A percentile compares a stretch with the other conserved stretches of the same genome.
phyloP scores from a whole-genome alignment of 1,284 basidiomycete genomes.

The Pyrrhoderma lamaoense region DNA sequence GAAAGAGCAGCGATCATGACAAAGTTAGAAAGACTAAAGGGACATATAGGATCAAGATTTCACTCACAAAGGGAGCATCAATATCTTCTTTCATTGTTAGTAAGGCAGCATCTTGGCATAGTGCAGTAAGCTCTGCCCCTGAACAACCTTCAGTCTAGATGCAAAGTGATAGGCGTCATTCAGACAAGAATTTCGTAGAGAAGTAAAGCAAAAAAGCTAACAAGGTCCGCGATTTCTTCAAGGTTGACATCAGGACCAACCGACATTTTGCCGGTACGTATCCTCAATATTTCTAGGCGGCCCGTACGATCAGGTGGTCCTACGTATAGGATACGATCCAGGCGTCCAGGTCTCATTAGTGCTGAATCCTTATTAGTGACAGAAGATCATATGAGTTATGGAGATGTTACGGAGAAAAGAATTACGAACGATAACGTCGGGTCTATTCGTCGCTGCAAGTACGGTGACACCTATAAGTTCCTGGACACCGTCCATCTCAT shows the following conservation, averaged over 20 bases:
- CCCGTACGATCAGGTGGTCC: conserved; percentile 81
- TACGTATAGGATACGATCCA: conserved; percentile 95
- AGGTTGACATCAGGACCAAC: conserved; percentile 67
- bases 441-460: conserved; percentile 93
- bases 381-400: conserved; percentile 3
- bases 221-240: conserved; percentile 65
- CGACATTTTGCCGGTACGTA: conserved; percentile 76
- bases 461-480: conserved; percentile 89
- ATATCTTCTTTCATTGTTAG: conserved; percentile 85
- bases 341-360: conserved; percentile 87
- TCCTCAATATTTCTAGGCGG: conserved; percentile 78
- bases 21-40: background rate
- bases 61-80: conserved; percentile 63
- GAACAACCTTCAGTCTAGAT: conserved; percentile 88
- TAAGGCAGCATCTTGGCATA: conserved; percentile 96
- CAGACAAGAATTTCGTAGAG: conserved; percentile 1
- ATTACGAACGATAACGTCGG: conserved; percentile 76
- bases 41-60: background rate
- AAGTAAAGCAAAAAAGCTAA: conserved; percentile 31
- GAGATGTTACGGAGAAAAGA: background rate
- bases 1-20: background rate
- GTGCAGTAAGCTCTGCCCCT: conserved; percentile 86
- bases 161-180: background rate
- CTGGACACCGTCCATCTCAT: conserved; percentile 98
- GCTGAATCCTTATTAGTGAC: conserved; percentile 70